These are phyloP conservation scores for Aureobasidium melanogenum DNA, from an alignment of 2,329 filamentous ascomycete species.

Conservation along the genomic window DNA sequence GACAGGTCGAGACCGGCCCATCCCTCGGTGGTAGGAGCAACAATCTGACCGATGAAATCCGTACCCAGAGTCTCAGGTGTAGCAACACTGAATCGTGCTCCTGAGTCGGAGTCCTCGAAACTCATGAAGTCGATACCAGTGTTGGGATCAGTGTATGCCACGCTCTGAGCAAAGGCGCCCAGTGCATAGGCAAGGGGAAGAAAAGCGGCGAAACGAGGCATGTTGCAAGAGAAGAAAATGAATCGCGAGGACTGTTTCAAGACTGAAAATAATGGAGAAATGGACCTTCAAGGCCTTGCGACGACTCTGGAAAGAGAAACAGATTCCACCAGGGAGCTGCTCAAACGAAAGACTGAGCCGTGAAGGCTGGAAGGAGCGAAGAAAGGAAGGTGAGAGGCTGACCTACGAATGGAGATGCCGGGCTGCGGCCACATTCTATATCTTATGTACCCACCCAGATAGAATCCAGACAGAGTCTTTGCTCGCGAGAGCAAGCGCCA, in stretches of 20 bases:
- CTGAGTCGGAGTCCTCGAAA: conserved; percentile 30
- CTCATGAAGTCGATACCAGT: conserved; percentile 40
- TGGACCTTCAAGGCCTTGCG: conserved; percentile 12
- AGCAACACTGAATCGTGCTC: conserved; percentile 43
- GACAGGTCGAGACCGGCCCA: conserved; percentile 43
- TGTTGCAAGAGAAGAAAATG: background rate
- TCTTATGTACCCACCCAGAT: background rate
- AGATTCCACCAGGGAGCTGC: conserved; percentile 1
- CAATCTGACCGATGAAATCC: conserved; percentile 49
- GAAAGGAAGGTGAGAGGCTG: background rate
- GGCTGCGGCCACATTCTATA: background rate
- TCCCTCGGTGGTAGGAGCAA: conserved; percentile 36
- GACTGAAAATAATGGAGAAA: background rate
- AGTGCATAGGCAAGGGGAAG: conserved; percentile 8
- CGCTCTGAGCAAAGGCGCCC: conserved; percentile 12
- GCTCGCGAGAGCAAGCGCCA: background rate
- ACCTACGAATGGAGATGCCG: background rate
- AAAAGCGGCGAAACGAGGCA: conserved; percentile 14
- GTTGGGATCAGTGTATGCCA: conserved; percentile 33
- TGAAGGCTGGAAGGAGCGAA: conserved; percentile 12
- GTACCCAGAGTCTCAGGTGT: conserved; percentile 39
- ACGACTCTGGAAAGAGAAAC: conserved; percentile 3
- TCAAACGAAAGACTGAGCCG: conserved; percentile 7
- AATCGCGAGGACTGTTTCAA: background rate
- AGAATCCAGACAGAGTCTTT: background rate